Base-by-base conservation (phyloP, 148 eudicot genomes). In the Nepenthes gracilis region DNA sequence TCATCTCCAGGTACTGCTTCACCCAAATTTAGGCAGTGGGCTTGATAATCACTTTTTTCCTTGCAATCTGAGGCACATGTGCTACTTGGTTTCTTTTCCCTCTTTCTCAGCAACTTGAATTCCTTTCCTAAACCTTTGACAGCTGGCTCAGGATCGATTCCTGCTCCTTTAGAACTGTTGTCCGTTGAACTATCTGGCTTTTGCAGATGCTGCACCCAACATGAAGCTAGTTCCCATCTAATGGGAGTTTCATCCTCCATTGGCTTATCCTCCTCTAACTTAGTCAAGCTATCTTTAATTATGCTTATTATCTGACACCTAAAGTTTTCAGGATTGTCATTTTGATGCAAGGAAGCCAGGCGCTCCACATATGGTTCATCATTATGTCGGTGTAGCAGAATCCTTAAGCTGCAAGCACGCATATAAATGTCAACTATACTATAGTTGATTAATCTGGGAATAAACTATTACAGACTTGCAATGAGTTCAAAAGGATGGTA, bases 161-260 rank as follows among this genome's bases (percentile, higher is more conserved):
- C 71, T 32, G 67, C 75, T 47, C 47, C 85, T 75, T 73, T 76
- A 36, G 82, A 58, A 71, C 57, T 63, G 43, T 74, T 70, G 50
- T 78, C 80, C 23, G 67, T 59, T 2, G 78, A 64, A 60, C 70
- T 67, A 67, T 94, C 94, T 82, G 6, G 53, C 15, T 89, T 89
- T 75, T 86, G 99, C 67, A 94, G 72, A 81, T 94, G 87, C 67
- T 94, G 95, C 40, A 94, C 70, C 99, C 97, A 94, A 71, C 95
- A 89, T 55, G 99, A 94, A 80, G 90, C 92, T 51, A 94, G 90
- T 74, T 94, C 99, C 99, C 99, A 94, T 81, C 99, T 86, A 48
- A 94, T 75, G 67, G 75, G 64, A 33, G 67, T 65, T 71, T 77
- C 74, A 36, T 63, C 58, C 37, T 59, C 73, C 15, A 64, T 68